Percentiles rank a stretch among this genome's conserved stretches.
Evolutionary conservation across 1,284 basidiomycete genomes (phyloP).

Genomic region (Hypsizygus ulmarius): DNA sequence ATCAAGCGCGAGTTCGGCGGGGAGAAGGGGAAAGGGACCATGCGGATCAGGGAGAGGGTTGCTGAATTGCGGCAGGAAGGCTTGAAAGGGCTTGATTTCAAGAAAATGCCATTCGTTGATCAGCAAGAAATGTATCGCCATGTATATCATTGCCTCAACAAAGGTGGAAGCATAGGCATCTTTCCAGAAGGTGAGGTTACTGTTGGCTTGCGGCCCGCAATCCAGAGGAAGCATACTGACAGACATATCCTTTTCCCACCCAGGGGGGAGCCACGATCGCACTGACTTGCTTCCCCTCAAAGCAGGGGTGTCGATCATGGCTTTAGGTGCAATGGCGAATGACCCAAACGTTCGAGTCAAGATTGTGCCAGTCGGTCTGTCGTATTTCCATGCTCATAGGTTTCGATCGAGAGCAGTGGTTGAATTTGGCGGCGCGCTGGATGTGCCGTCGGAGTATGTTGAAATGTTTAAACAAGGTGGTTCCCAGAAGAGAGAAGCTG

Average conservation of each 20-base stretch:
- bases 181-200: constrained; percentile 84
- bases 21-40: constrained; percentile 75
- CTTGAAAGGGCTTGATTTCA: constrained; percentile 67
- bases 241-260: neutral
- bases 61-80: constrained; percentile 55
- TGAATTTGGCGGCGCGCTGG: constrained; percentile 92
- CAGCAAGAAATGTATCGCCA: constrained; percentile 94
- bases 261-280: constrained; percentile 94
- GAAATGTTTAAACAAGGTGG: constrained; percentile 93
- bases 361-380: constrained; percentile 92
- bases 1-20: constrained; percentile 92
- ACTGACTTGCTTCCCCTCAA: constrained; percentile 94
- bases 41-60: constrained; percentile 65
- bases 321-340: constrained; percentile 94
- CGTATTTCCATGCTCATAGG: constrained; percentile 94
- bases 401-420: constrained; percentile 96
- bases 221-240: constrained; percentile 4
- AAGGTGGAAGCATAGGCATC: constrained; percentile 90
- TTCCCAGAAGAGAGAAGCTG: constrained; percentile 86
- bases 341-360: constrained; percentile 86
- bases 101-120: constrained; percentile 82
- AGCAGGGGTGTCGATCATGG: constrained; percentile 96
- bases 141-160: constrained; percentile 87
- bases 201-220: neutral
- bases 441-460: constrained; percentile 84